Evolutionary conservation across 73 alveolate species (phyloP).

Genomic region (Blepharisma stoltei): DNA sequence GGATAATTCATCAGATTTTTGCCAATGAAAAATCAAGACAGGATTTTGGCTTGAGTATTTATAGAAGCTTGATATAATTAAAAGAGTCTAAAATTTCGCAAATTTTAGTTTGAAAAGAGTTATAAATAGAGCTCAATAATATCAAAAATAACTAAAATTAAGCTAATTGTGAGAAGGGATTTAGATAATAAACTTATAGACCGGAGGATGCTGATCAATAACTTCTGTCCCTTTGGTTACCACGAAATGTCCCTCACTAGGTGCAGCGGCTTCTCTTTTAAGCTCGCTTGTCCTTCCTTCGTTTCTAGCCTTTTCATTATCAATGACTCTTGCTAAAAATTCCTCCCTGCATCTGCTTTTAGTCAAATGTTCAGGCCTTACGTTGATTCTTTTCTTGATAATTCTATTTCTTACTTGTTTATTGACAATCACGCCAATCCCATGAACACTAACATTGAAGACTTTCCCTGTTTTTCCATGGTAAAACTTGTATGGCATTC

Average conservation of each 20-base stretch:
- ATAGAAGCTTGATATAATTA: no score
- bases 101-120: no score
- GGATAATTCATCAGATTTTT: no score
- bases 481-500: constrained; percentile 82
- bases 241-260: constrained; percentile 20
- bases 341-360: constrained; percentile 75
- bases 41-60: no score
- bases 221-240: no score
- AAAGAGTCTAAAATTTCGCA: no score
- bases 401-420: constrained; percentile 77
- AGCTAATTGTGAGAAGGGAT: no score
- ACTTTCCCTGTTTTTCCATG: constrained; percentile 90
- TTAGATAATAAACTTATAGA: no score
- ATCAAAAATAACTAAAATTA: no score
- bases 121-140: no score
- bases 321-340: constrained; percentile 75
- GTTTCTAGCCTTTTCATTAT: constrained; percentile 64
- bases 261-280: constrained; percentile 36
- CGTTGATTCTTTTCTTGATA: constrained; percentile 72
- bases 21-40: no score
- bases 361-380: constrained; percentile 79
- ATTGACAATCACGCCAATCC: constrained; percentile 76
- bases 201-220: no score
- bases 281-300: constrained; percentile 43
- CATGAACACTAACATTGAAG: constrained; percentile 62